Base-by-base conservation (phyloP, 2,329 filamentous ascomycete genomes). In the Lachnellula subtilissima region DNA sequence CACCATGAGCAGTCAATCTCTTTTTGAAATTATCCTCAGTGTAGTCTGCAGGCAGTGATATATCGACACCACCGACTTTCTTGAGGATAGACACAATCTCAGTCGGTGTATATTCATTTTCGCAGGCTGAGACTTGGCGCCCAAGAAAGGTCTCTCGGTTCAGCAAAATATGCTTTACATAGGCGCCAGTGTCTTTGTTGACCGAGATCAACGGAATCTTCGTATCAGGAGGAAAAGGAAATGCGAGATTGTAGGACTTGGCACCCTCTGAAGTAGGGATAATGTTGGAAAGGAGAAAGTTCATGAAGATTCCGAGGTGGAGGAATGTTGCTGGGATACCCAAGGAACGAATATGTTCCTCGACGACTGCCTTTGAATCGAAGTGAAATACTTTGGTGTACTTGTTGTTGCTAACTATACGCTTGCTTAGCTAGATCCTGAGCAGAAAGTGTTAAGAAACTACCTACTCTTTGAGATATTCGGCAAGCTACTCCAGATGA, bases 301-400 rank as follows among this genome's bases (percentile, higher is more conserved):
- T 37, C 2, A 79, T 79, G 56, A 78, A 82, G 32, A 69, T 70
- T 0, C 70, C 78, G 0, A 76, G 74, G 1, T 72, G 68, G 56
- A 77, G 72, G 64, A 78, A 80, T 0, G 78, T 72, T 36, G 71
- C 72, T 5, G 74, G 72, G 6, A 81, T 67, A 0, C 70, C 71
- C 19, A 67, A 49, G 9, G 55, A 52, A 36, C 65, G 51, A 19
- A 69, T 67, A 12, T 67, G 65, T 17, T 69, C 64, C 43, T 74
- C 72, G 25, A 73, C 66, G 0, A 50, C 59, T 1, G 64, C 57
- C 63, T 75, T 75, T 49, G 68, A 69, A 15, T 32, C 14, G 50
- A 59, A 75, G 50, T 74, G 59, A 15, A 37, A 7, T 17, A 77
- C 72, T 54, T 73, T 64, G 28, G 68, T 53, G 9, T 75, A 70